These are phyloP conservation scores for Psidium friedrichsthalianum DNA, from an alignment of 345 rosid species.

Conservation along the genomic window DNA sequence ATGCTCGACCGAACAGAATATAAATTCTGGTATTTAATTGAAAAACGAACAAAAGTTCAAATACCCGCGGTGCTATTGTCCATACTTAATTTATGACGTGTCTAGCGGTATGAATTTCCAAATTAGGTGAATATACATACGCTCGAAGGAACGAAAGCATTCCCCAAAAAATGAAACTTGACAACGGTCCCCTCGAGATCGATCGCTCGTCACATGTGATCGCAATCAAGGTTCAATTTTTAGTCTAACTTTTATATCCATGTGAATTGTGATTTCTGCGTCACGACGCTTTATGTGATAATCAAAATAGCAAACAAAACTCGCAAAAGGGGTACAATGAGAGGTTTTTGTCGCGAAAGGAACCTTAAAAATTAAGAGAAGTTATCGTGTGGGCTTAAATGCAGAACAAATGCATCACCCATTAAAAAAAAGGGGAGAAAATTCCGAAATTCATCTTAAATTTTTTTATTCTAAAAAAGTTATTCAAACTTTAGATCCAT, in stretches of 20 bases:
- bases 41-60: neutral
- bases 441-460: too few relatives aligned
- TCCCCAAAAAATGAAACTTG: neutral
- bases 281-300: neutral
- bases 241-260: neutral
- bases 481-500: too few relatives aligned
- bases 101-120: neutral
- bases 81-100: neutral
- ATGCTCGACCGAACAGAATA: neutral
- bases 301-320: neutral
- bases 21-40: neutral
- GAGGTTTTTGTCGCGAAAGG: neutral
- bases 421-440: neutral
- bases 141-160: neutral
- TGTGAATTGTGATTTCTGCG: neutral
- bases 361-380: neutral
- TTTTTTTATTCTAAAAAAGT: too few relatives aligned
- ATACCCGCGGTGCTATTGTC: too few relatives aligned
- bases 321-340: rapidly evolving
- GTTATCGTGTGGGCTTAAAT: neutral
- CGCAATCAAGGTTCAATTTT: neutral
- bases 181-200: neutral
- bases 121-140: neutral
- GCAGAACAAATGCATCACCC: neutral
- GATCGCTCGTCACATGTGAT: neutral